phyloP scores from a whole-genome alignment of 2,329 filamentous ascomycete species.

The Knoxdaviesia capensis region DNA sequence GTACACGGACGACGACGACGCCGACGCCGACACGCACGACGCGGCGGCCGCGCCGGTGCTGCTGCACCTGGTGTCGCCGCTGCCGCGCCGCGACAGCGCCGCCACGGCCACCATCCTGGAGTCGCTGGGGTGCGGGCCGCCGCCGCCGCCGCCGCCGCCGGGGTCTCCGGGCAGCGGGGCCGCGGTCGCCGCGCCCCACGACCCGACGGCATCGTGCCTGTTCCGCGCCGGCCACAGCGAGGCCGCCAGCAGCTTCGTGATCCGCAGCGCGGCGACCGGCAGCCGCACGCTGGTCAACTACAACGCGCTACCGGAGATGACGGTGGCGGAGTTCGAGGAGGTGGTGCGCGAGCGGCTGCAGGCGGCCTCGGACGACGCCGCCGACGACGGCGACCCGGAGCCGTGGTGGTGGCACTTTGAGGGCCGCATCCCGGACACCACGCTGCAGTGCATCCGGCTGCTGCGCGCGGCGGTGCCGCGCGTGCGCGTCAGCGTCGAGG shows the following conservation, averaged over 20 bases:
- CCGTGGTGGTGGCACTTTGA: slow-evolving; percentile 71
- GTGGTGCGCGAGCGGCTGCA: slow-evolving; percentile 19
- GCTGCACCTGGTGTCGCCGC: slow-evolving; percentile 25
- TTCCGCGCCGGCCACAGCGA: slow-evolving; percentile 32
- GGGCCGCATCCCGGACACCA: slow-evolving; percentile 6
- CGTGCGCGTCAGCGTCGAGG: slow-evolving; percentile 43
- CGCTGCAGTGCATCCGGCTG: slow-evolving; percentile 12
- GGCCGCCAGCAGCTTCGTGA: slow-evolving; percentile 49
- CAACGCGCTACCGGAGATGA: slow-evolving; percentile 50
- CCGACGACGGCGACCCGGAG: slow-evolving; percentile 7
- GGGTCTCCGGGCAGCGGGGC: not conserved
- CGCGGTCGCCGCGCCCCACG: slow-evolving; percentile 15
- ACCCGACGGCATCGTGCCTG: slow-evolving; percentile 35
- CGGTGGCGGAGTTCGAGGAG: slow-evolving; percentile 32
- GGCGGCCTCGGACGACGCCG: slow-evolving; percentile 8
- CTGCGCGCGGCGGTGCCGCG: slow-evolving; percentile 24
- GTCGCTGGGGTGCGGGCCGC: slow-evolving; percentile 24
- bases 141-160: not conserved
- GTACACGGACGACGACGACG: not conserved
- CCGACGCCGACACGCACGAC: not conserved
- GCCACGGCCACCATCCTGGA: slow-evolving; percentile 29
- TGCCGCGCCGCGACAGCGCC: slow-evolving; percentile 31
- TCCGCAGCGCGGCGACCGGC: slow-evolving; percentile 36
- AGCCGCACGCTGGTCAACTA: slow-evolving; percentile 53
- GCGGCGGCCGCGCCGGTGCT: slow-evolving; percentile 5